phyloP scores from a whole-genome alignment of 75 land plant species.

The Isoetes taiwanensis region DNA sequence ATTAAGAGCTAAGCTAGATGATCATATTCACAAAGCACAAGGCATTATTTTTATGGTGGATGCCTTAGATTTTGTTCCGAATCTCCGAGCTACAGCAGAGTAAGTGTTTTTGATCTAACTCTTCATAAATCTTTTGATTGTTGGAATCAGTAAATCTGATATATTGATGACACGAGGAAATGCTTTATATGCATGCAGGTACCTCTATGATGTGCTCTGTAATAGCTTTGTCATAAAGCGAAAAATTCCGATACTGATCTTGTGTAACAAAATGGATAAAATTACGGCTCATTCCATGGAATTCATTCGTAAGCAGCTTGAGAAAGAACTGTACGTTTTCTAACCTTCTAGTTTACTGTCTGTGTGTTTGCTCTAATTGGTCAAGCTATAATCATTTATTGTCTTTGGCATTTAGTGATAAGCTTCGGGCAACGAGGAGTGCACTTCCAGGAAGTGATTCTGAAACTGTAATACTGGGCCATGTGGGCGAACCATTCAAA shows the following conservation, averaged over 20 bases:
- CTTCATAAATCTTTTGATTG: background rate
- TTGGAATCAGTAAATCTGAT: background rate
- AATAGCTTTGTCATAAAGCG: constrained; percentile 65
- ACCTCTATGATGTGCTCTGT: constrained; percentile 80
- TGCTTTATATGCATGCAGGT: constrained; percentile 28
- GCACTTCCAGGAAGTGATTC: constrained; percentile 65
- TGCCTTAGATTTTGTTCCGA: constrained; percentile 81
- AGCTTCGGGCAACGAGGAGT: constrained; percentile 67
- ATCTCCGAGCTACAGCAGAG: constrained; percentile 71
- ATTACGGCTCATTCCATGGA: constrained; percentile 89
- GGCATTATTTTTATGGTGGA: constrained; percentile 86
- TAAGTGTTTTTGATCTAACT: constrained; percentile 26
- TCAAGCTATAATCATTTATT: background rate
- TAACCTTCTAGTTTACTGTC: background rate
- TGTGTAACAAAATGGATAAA: constrained; percentile 93
- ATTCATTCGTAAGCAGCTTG: constrained; percentile 83
- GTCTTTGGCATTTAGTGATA: constrained; percentile 50
- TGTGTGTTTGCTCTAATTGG: background rate
- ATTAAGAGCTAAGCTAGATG: constrained; percentile 70
- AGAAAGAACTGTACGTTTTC: constrained; percentile 85
- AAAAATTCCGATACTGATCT: constrained; percentile 63
- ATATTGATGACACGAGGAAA: background rate
- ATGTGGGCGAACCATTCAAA: constrained; percentile 58
- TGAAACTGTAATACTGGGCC: constrained; percentile 38
- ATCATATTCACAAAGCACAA: constrained; percentile 67